Evolutionary conservation across 2,329 filamentous ascomycete genomes (phyloP), one percentile per base, ranked within the genome.

Genomic region (Chrysoporthe deuterocubensis): DNA sequence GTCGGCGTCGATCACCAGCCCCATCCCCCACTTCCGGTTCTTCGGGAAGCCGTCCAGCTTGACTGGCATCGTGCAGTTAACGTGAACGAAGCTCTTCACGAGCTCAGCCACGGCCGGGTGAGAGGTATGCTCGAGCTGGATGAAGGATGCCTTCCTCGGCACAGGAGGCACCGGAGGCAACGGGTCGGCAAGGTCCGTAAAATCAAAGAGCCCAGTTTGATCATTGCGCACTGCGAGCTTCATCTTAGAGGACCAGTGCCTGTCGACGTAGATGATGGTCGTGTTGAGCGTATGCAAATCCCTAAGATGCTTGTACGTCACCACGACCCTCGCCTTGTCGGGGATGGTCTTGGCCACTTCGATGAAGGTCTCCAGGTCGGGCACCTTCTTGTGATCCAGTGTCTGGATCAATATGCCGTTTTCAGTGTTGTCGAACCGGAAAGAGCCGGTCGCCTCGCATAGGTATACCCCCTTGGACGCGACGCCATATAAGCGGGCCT

Each of bases 41-140:
- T 96, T 93, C 6, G 96, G 96, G 77, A 97, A 99, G n/a, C 96
- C 96, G 77, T 99, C 96, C 11, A 99, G 86, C 83, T 98, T 98
- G 70, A 99, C 83, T 0, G 96, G 96, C 90, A 99, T 95, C 34
- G 90, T 92, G 74, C 94, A 97, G 71, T 92, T 91, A 66, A 99
- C 92, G 50, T 96, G 91, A 37, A 99, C 95, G 77, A 99, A 98
- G 76, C 94, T 97, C 72, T 92, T 90, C 50, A 99, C 92, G 70
- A 99, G 88, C 72, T 97, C 93, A 2, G 94, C 94, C n/a, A 96
- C 94, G 21, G 93, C 92, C 34, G 93, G 90, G 76, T 97, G 91
- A 68, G 91, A 92, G 69, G 95, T 91, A 73, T 96, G 93, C 74
- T 95, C 92, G 71, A 99, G 87, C 77, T 94, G 90, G 73, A 98